Percentiles rank a stretch among this genome's conserved stretches.
Conservation (phyloP, 768 basidiomycete species). For the Daedalea quercina region DNA sequence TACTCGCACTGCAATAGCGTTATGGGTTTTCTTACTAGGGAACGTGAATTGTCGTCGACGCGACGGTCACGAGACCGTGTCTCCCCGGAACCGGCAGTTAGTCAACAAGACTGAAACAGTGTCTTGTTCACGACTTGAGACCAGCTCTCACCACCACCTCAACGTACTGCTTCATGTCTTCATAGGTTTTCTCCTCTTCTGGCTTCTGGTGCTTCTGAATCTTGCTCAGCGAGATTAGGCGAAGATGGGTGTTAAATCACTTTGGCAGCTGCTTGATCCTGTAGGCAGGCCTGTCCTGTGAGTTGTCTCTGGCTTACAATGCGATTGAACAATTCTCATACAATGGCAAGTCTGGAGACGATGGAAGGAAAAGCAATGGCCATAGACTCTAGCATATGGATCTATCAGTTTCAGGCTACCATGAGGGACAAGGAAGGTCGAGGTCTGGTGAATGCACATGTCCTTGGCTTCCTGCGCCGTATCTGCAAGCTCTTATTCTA, state of each 20-base stretch:
- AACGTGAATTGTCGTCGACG: too few relatives aligned
- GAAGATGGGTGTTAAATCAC: conserved; percentile 93
- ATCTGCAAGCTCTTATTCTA: conserved; percentile 95
- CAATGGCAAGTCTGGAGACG: conserved; percentile 67
- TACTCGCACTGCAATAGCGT: too few relatives aligned
- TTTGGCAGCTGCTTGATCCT: conserved; percentile 91
- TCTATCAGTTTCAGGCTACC: conserved; percentile 99
- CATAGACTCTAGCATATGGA: conserved; percentile 99
- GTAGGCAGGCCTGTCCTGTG: conserved; percentile 92
- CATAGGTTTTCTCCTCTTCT: too few relatives aligned
- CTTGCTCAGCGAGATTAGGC: neutral
- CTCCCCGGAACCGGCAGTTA: conserved; percentile 1
- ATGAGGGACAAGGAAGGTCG: conserved; percentile 98
- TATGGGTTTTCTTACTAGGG: too few relatives aligned
- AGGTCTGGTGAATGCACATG: conserved; percentile 86
- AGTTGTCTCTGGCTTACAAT: conserved; percentile 21
- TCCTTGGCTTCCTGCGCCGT: conserved; percentile 83
- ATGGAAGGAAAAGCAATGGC: conserved; percentile 94
- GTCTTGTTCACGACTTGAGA: neutral
- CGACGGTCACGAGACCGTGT: neutral
- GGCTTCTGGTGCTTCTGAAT: too few relatives aligned
- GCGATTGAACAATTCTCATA: neutral
- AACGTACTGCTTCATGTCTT: neutral
- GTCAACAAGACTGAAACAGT: neutral
- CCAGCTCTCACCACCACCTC: neutral